A percentile compares a stretch with the other conserved stretches of the same genome.
Conservation (phyloP, 345 rosid species). For the Murraya koenigii region DNA sequence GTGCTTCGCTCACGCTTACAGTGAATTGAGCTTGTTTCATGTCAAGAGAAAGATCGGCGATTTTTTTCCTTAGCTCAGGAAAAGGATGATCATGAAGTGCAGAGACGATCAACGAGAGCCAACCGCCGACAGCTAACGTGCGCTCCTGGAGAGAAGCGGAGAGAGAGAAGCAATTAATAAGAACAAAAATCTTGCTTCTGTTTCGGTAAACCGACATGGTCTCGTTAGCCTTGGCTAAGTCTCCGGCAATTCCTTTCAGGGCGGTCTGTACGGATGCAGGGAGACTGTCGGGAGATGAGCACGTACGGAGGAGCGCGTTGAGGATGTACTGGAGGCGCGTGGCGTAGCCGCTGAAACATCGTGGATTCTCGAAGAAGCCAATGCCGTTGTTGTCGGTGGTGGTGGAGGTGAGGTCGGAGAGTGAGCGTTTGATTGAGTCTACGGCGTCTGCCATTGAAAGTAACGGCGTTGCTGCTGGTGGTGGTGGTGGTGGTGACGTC, state of each 20-base stretch:
- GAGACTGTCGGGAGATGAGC: constrained; percentile 16
- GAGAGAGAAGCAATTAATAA: constrained; percentile 32
- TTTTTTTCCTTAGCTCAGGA: constrained; percentile 35
- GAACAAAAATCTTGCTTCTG: constrained; percentile 38
- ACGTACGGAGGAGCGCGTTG: constrained; percentile 24
- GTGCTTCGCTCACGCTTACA: constrained; percentile 8
- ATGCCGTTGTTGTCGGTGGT: background rate
- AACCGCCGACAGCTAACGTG: constrained; percentile 30
- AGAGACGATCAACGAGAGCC: constrained; percentile 37
- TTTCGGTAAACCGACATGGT: constrained; percentile 25
- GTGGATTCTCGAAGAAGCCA: constrained; percentile 29
- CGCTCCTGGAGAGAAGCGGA: constrained; percentile 24
- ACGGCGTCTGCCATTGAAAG: constrained; percentile 19
- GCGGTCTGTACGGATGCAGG: constrained; percentile 30
- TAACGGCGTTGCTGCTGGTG: background rate
- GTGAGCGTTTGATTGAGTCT: constrained; percentile 34
- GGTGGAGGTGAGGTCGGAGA: constrained; percentile 23
- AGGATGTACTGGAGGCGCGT: constrained; percentile 28
- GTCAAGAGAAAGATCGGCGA: constrained; percentile 37
- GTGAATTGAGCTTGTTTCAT: constrained; percentile 37
- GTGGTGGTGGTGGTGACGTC: constrained; percentile 20
- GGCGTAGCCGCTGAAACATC: constrained; percentile 34
- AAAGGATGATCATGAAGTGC: constrained; percentile 22
- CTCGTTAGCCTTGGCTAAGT: constrained; percentile 27
- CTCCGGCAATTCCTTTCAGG: constrained; percentile 35